Evolutionary conservation across 1,284 basidiomycete genomes (phyloP).

Genomic region (Naganishia sp.): DNA sequence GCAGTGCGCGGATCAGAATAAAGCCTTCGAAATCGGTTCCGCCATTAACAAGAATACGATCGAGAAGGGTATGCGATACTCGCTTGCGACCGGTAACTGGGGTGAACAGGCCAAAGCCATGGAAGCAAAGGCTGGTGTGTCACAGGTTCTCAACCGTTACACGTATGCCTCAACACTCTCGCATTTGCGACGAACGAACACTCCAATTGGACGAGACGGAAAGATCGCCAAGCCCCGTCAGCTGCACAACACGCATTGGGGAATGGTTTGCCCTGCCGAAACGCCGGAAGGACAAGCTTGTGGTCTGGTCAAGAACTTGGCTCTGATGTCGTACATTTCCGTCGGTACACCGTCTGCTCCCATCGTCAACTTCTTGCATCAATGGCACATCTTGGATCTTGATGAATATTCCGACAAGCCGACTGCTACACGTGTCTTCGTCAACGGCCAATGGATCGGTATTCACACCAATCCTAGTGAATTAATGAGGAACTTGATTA

Average conservation of each 20-base stretch:
- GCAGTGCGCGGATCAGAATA: constrained; percentile 94
- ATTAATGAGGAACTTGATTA: constrained; percentile 88
- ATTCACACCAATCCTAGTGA: constrained; percentile 95
- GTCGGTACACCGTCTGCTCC: constrained; percentile 95
- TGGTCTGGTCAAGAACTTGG: constrained; percentile 97
- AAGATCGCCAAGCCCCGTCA: constrained; percentile 99
- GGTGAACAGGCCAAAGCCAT: constrained; percentile 98
- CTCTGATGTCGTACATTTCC: constrained; percentile 96
- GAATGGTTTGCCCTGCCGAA: constrained; percentile 99
- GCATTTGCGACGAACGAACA: constrained; percentile 96
- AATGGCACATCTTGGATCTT: constrained; percentile 92
- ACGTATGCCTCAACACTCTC: constrained; percentile 98
- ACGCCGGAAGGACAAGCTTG: constrained; percentile 99
- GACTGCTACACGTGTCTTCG: constrained; percentile 93
- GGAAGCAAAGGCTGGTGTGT: constrained; percentile 96
- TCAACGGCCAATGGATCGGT: constrained; percentile 99
- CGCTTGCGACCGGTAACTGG: constrained; percentile 98
- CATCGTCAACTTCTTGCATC: constrained; percentile 97
- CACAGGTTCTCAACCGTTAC: constrained; percentile 97
- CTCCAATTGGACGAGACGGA: constrained; percentile 94
- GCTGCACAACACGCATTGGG: constrained; percentile 99
- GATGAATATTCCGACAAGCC: constrained; percentile 86
- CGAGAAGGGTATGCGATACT: constrained; percentile 97
- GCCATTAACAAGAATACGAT: constrained; percentile 97
- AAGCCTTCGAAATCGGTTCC: constrained; percentile 87